A percentile compares a stretch with the other conserved stretches of the same genome.
These are phyloP conservation scores for Marchantia polymorpha DNA, from an alignment of 225 moss, liverwort and hornwort species.

Conservation along the genomic window DNA sequence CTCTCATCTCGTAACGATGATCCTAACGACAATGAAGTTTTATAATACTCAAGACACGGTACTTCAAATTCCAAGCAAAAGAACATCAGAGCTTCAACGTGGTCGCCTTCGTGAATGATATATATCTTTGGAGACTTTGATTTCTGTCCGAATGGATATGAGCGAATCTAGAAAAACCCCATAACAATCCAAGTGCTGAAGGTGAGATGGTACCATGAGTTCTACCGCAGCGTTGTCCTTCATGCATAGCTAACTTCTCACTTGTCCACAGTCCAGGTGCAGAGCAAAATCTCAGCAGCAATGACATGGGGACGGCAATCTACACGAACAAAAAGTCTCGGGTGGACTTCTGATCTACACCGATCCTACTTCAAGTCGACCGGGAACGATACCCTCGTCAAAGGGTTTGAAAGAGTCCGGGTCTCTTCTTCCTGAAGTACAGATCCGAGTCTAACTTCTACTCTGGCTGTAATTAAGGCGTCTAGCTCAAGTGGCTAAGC, in stretches of 20 bases:
- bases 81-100: neutral
- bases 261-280: neutral
- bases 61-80: no score
- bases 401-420: neutral
- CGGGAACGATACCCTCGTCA: neutral
- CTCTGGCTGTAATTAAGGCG: neutral
- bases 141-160: neutral
- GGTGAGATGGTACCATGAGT: neutral
- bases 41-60: no score
- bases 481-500: neutral
- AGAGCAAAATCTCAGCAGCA: neutral
- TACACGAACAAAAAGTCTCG: neutral
- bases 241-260: neutral
- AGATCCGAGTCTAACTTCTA: neutral
- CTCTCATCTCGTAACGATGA: no score
- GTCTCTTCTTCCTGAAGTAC: neutral
- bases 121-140: neutral
- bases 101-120: neutral
- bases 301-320: slow-evolving; percentile 1
- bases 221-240: neutral
- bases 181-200: neutral
- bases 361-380: neutral
- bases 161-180: neutral
- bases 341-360: neutral
- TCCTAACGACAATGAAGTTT: no score